Evolutionary conservation across 495 filamentous ascomycete species (phyloP), one percentile per base, ranked within the genome.

Genomic region (Hypoxylon trugodes): DNA sequence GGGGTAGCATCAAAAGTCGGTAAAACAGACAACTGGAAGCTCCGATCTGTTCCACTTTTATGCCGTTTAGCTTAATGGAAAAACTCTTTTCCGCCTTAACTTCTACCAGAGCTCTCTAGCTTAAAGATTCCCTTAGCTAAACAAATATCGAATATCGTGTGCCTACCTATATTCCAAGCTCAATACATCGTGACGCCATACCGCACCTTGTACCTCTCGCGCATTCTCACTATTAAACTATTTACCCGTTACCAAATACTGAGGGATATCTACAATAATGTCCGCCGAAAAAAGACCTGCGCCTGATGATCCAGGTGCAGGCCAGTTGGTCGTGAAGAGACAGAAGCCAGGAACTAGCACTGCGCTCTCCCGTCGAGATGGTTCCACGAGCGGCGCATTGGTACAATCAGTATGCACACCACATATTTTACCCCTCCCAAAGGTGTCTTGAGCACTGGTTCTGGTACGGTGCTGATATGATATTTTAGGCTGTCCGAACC

Each of bases 221-320:
- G n/a, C n/a, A n/a, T n/a, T n/a, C n/a, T n/a, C n/a, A n/a, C n/a
- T n/a, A n/a, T n/a, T n/a, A n/a, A n/a, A n/a, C n/a, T n/a, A n/a
- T n/a, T n/a, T n/a, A n/a, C n/a, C n/a, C n/a, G n/a, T n/a, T n/a
- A n/a, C n/a, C n/a, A n/a, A n/a, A n/a, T n/a, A n/a, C n/a, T n/a
- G n/a, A n/a, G n/a, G n/a, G n/a, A n/a, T n/a, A n/a, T n/a, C n/a
- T n/a, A 18, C n/a, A 26, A 6, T 6, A 28, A 97, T 96, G 93
- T 90, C 93, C 16, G 81, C 89, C 65, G 92, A 95, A 78, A 97
- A 98, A 76, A 85, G 96, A 58, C 91, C 92, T 36, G 92, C 92
- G 16, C 85, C 89, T 33, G 86, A 88, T 53, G 87, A 88, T 37
- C 92, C 94, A 66, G 87, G 87, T 59, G 83, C 86, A n/a, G 86